phyloP scores from a whole-genome alignment of 495 filamentous ascomycete species.

The Aspergillus affinis region DNA sequence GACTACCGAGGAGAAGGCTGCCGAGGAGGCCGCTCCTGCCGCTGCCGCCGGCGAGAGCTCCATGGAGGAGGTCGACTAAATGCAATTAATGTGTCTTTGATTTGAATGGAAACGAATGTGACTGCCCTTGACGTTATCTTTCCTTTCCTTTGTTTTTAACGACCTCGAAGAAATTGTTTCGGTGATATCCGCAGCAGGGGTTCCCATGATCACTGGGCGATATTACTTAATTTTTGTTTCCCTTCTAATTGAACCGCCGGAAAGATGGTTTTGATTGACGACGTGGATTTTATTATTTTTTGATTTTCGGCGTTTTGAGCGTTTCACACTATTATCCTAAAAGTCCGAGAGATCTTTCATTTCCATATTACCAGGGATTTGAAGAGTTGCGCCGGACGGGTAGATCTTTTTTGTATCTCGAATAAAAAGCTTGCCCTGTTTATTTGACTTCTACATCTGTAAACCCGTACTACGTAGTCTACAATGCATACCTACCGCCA shows the following conservation, averaged over 20 bases:
- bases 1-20: constrained; percentile 60
- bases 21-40: constrained; percentile 61
- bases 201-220: neutral
- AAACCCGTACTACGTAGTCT: neutral
- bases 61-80: constrained; percentile 76
- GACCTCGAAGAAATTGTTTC: constrained; percentile 13
- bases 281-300: constrained; percentile 18
- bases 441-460: neutral
- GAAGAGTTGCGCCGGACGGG: constrained; percentile 10
- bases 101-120: constrained; percentile 1
- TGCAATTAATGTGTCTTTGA: constrained; percentile 16
- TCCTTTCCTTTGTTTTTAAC: constrained; percentile 10
- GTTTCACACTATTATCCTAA: constrained; percentile 17
- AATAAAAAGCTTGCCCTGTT: constrained; percentile 11
- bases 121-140: constrained; percentile 14
- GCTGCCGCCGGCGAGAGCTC: constrained; percentile 62
- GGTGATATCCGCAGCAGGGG: constrained; percentile 8
- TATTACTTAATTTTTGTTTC: constrained; percentile 11
- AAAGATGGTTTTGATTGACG: constrained; percentile 19
- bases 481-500: neutral
- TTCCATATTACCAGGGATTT: neutral
- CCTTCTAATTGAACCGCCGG: constrained; percentile 15
- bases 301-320: constrained; percentile 32
- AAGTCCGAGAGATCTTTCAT: constrained; percentile 1
- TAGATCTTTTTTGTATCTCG: constrained; percentile 12